Conservation (phyloP, 1,284 basidiomycete species). For the Veloporphyrellus conicus region DNA sequence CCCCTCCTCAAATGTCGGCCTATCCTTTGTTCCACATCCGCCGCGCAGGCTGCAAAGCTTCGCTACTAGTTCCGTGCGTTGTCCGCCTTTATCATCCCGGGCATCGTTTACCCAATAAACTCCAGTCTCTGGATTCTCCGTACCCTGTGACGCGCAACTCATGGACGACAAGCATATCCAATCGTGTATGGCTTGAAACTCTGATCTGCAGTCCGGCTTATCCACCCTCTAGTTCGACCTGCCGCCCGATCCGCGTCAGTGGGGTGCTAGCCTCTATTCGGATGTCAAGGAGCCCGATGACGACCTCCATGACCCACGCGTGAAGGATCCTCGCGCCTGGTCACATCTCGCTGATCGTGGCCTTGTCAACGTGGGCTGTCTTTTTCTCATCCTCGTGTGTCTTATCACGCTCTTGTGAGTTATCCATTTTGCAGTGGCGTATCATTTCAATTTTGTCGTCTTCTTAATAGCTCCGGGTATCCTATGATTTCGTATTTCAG, state of each 20-base stretch:
- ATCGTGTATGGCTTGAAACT: slow-evolving; percentile 17
- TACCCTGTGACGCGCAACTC: slow-evolving; percentile 25
- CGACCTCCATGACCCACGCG: slow-evolving; percentile 53
- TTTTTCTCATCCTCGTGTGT: slow-evolving; percentile 46
- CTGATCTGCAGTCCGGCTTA: neutral
- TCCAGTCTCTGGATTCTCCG: slow-evolving; percentile 27
- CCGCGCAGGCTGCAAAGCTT: slow-evolving; percentile 25
- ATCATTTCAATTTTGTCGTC: neutral
- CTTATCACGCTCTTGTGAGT: slow-evolving; percentile 54
- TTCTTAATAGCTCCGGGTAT: slow-evolving; percentile 46
- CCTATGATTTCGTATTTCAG: slow-evolving; percentile 52
- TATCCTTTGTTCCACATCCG: too few species aligned
- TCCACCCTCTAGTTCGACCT: slow-evolving; percentile 43
- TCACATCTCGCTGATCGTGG: slow-evolving; percentile 44
- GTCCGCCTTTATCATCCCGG: neutral
- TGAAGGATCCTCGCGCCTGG: slow-evolving; percentile 24
- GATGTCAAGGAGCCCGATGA: slow-evolving; percentile 51
- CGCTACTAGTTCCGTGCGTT: slow-evolving; percentile 27
- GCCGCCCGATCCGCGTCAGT: slow-evolving; percentile 48
- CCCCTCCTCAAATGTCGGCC: neutral
- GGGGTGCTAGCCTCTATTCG: slow-evolving; percentile 49
- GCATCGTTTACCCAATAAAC: neutral
- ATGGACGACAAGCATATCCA: slow-evolving; percentile 16
- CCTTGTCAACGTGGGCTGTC: slow-evolving; percentile 61
- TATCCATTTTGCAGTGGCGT: slow-evolving; percentile 4